phyloP scores from a whole-genome alignment of 2,329 filamentous ascomycete species.

The Hypoxylon rubiginosum region DNA sequence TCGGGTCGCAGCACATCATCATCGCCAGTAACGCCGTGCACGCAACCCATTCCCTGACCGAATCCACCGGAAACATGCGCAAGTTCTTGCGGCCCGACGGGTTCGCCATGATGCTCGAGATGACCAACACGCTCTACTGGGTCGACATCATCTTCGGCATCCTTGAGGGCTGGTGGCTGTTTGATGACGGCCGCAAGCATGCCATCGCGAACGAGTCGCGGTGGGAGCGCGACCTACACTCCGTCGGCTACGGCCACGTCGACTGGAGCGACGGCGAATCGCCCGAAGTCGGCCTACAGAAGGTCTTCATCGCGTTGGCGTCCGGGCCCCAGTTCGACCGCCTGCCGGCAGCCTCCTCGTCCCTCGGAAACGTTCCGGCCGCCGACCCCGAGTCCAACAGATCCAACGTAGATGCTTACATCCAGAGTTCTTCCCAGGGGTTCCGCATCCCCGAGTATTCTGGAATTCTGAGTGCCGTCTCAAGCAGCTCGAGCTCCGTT shows the following conservation, averaged over 20 bases:
- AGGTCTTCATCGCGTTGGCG: constrained; percentile 47
- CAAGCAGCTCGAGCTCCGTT: constrained; percentile 38
- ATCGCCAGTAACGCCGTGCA: constrained; percentile 54
- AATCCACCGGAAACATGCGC: constrained; percentile 44
- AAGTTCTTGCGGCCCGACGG: constrained; percentile 51
- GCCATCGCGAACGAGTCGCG: constrained; percentile 22
- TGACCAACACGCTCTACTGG: constrained; percentile 48
- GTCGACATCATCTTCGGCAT: constrained; percentile 54
- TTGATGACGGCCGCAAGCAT: constrained; percentile 50
- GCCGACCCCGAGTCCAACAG: background rate
- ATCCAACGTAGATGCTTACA: background rate
- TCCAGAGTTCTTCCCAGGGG: constrained; percentile 1
- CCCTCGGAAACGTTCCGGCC: constrained; percentile 11
- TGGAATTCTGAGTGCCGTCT: background rate
- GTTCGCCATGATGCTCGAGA: constrained; percentile 52
- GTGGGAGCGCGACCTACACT: constrained; percentile 46
- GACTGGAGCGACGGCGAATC: constrained; percentile 49
- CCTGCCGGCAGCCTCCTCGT: constrained; percentile 12
- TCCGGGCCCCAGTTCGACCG: constrained; percentile 29
- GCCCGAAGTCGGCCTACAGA: constrained; percentile 43
- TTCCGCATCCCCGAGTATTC: constrained; percentile 5
- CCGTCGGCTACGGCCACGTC: constrained; percentile 46
- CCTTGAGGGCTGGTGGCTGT: constrained; percentile 57
- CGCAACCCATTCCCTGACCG: constrained; percentile 48
- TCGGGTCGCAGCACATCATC: constrained; percentile 49